Percentiles rank a stretch among this genome's conserved stretches.
Evolutionary conservation across 805 yeast genomes (phyloP).

Genomic region (Lipomyces sp.): DNA sequence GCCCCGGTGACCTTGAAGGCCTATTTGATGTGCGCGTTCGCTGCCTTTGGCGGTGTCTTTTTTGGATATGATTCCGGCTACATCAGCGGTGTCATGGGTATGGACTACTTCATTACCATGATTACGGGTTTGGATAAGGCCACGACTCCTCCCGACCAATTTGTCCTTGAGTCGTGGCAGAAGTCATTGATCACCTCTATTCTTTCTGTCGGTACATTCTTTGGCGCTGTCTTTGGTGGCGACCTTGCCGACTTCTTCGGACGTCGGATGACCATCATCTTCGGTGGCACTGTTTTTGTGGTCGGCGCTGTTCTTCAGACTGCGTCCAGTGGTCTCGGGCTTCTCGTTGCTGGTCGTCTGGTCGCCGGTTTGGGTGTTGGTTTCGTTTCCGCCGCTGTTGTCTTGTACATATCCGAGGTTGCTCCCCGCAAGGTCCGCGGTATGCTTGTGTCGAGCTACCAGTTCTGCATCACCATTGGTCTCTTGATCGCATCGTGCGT

Average conservation of each 20-base stretch:
- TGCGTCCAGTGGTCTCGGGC: constrained; percentile 74
- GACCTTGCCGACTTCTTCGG: constrained; percentile 76
- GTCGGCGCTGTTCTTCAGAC: constrained; percentile 83
- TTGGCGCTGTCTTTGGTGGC: constrained; percentile 77
- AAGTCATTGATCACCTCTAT: constrained; percentile 81
- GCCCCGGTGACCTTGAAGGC: constrained; percentile 40
- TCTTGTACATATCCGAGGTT: constrained; percentile 74
- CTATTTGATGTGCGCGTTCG: constrained; percentile 68
- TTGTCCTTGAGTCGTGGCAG: constrained; percentile 16
- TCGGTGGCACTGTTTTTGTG: constrained; percentile 71
- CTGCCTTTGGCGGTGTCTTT: constrained; percentile 86
- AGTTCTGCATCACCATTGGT: constrained; percentile 71
- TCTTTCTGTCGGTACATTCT: constrained; percentile 86
- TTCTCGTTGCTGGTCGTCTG: constrained; percentile 60
- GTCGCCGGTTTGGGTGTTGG: constrained; percentile 77
- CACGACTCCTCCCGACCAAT: not conserved
- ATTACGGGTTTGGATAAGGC: constrained; percentile 47
- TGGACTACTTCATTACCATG: constrained; percentile 58
- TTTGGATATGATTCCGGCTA: constrained; percentile 90
- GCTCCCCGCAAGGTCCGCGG: constrained; percentile 79
- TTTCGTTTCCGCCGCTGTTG: constrained; percentile 68
- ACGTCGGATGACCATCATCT: constrained; percentile 70
- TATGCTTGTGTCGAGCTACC: constrained; percentile 72
- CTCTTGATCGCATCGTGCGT: constrained; percentile 65
- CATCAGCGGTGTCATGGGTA: constrained; percentile 71